Base-by-base conservation (phyloP, 1,139 yeast genomes). In the Hyphopichia wangnamkhiaoensis region DNA sequence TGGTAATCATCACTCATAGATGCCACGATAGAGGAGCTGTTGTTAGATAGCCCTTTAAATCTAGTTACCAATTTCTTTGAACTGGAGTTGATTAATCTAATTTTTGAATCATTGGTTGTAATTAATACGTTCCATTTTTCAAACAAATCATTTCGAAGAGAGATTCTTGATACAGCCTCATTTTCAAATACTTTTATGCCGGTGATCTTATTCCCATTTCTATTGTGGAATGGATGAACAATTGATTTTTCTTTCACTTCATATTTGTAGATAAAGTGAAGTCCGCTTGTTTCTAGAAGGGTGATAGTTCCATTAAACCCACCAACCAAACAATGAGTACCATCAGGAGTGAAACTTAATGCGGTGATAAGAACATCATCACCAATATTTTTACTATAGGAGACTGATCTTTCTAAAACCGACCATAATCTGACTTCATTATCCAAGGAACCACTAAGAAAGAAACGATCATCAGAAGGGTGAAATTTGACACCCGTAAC, bases 401-500 rank as follows among this genome's bases (percentile, higher is more conserved):
- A 63, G 20, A 71, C 62, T 12, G 50, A 52, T 7, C 56, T 52
- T 43, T 90, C 97, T 32, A 91, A 70, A 26, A 91, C 82, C 2
- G 93, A 84, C 95, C 96, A 88, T 17, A 91, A 63, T 42, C 95
- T 64, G n/a, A 88, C 73, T 31, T 77, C 71, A 46, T 86, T 84
- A 55, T 89, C 96, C 46, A 90, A 69, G 34, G 94, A 84, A 2
- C 96, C 95, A 46, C 91, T 83, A 3, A 86, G 61, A 58, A 91
- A 89, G 56, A 90, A 91, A 27, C 98, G 66, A 56, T 91, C 97
- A 62, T 91, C 98, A 2, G 68, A 69, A 1, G 95, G 95, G 53
- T 89, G 96, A 58, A 91, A 91, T 37, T 77, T 78, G 4, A 87
- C 88, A 13, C 86, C 72, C 0, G 96, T 86, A 4, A 89, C 96